phyloP scores from a whole-genome alignment of 306 rosid species.

The Begonia fuchsioides region DNA sequence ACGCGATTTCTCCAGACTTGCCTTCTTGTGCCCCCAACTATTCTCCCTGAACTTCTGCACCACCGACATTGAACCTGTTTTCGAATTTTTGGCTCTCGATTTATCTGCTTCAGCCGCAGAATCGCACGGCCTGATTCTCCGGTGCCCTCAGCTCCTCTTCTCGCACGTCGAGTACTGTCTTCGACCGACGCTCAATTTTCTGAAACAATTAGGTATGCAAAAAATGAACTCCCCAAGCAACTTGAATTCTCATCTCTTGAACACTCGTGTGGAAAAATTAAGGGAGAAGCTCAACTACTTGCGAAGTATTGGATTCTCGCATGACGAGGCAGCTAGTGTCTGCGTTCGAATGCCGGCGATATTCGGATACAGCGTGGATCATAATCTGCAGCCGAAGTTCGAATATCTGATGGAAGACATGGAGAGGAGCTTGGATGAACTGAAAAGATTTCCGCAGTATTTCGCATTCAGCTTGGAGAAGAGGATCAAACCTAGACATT shows the following conservation, averaged over 20 bases:
- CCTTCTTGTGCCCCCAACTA: conserved; percentile 35
- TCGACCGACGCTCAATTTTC: conserved; percentile 46
- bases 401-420: conserved; percentile 50
- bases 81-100: conserved; percentile 36
- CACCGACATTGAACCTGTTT: conserved; percentile 35
- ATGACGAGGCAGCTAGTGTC: conserved; percentile 31
- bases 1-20: conserved; percentile 46
- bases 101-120: conserved; percentile 25
- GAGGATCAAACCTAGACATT: conserved; percentile 50
- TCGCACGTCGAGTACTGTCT: conserved; percentile 54
- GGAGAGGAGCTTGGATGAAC: conserved; percentile 52
- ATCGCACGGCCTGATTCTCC: conserved; percentile 38
- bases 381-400: conserved; percentile 44
- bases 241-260: conserved; percentile 51
- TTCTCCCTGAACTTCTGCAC: conserved; percentile 33
- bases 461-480: conserved; percentile 66
- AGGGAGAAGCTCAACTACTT: conserved; percentile 30
- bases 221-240: conserved; percentile 26
- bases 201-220: conserved; percentile 29
- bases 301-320: conserved; percentile 29
- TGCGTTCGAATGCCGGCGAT: conserved; percentile 58
- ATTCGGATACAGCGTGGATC: conserved; percentile 54
- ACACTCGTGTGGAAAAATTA: conserved; percentile 55
- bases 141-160: conserved; percentile 54
- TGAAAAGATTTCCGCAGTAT: conserved; percentile 58